Conservation (phyloP, 441 rosid genomes). For the Erysimum pusillum region DNA sequence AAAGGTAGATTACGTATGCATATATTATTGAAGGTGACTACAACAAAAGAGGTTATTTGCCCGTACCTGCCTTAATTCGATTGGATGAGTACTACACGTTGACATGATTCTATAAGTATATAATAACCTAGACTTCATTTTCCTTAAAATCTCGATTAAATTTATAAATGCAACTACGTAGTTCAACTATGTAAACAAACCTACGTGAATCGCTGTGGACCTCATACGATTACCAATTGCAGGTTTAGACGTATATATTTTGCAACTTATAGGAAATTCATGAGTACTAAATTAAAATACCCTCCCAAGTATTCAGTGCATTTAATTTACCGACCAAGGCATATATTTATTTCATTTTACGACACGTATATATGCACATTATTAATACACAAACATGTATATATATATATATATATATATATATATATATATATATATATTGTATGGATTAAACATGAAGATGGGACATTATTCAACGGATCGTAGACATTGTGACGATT, state of each 20-base stretch:
- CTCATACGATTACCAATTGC: constrained; percentile 25
- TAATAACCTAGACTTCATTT: constrained; percentile 28
- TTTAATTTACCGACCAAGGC: constrained; percentile 38
- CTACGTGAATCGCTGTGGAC: constrained; percentile 34
- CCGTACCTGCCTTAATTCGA: constrained; percentile 27
- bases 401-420: not conserved
- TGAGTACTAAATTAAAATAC: constrained; percentile 24
- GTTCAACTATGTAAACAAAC: not conserved
- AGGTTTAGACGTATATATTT: constrained; percentile 6
- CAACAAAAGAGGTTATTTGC: constrained; percentile 7
- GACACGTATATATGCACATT: constrained; percentile 33
- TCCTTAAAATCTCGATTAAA: constrained; percentile 17
- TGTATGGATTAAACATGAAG: constrained; percentile 12
- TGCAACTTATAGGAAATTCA: constrained; percentile 16
- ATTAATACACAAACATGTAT: not conserved
- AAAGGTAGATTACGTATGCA: constrained; percentile 31
- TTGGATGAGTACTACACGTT: constrained; percentile 40
- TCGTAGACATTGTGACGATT: constrained; percentile 40
- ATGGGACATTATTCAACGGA: constrained; percentile 44
- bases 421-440: not conserved
- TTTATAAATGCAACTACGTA: constrained; percentile 14
- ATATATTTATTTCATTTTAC: not conserved
- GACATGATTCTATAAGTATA: constrained; percentile 19
- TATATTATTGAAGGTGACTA: constrained; percentile 28
- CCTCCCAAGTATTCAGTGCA: not conserved